Evolutionary conservation across 208 protist genomes (phyloP), one percentile per base, ranked within the genome.

Genomic region (Trypanosoma platydactyli): DNA sequence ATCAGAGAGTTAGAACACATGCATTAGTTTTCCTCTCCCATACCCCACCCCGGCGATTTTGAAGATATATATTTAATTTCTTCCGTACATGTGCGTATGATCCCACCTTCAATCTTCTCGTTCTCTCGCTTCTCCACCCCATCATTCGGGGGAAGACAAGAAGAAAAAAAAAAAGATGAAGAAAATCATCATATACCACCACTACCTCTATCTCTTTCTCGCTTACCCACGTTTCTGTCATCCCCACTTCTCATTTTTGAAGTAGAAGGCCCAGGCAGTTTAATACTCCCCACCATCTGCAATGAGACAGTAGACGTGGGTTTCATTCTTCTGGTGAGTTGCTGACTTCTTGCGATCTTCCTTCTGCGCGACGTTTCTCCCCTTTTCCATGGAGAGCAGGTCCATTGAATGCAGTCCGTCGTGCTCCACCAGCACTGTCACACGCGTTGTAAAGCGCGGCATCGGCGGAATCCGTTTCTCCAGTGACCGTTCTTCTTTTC

Each of bases 391-490:
- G n/a, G 83, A 81, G 30, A 92, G 63, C 30, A 91, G 63, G 55
- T 92, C 85, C 9, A 76, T 44, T 16, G 84, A 77, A 15, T 88
- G 71, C 61, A 91, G 53, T 22, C 81, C 80, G 52, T 88, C 79
- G 71, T 95, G 82, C 68, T 95, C 89, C 20, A 95, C 72, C 53
- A 92, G 76, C 3, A 95, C 51, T 9, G 86, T 91, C 40, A 92
- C 71, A 40, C 84, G 86, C 18, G 89, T 95, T 13, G 68, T 75
- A 64, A 86, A 89, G 24, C 86, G 89, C 41, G 89, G 89, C 67
- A 95, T 82, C 9, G 81, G 60, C 20, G 88, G 81, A 0, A 90
- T 52, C 1, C 53, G 62, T 3, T 44, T 33, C n/a, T 68, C 70
- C 22, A 30, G 72, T 20, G 69, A 50, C 7, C 66, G 61, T 52